Base-by-base conservation (phyloP, 2,329 filamentous ascomycete genomes). In the Colletotrichum agaves region DNA sequence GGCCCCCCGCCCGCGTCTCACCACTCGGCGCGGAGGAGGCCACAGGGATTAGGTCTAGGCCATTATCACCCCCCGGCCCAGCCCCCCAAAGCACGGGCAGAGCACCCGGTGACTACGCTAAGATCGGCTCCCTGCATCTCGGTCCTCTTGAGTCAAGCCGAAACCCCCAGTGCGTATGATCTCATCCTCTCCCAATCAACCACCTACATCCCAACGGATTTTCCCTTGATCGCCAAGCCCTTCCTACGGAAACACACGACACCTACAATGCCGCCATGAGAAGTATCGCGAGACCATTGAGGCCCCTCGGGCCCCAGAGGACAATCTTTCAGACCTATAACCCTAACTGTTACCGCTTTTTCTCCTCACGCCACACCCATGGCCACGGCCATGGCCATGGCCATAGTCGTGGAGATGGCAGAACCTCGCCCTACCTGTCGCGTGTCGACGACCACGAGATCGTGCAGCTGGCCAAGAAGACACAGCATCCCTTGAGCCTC, bases 401-500 rank as follows among this genome's bases (percentile, higher is more conserved):
- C 35, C 27, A 27, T 6, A 27, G 27, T 27, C 27, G 6, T 8
- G 27, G 4, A 15, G 35, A 37, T 37, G 35, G 35, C 35, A 15
- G 35, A 37, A 4, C 49, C 47, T 55, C 44, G 12, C 55, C 63
- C 35, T 67, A 65, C 12, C 70, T 63, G 31, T 69, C 59, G 62
- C 71, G 68, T 53, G 69, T 71, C 35, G 59, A 69, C 23, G 66
- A 66, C 17, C 86, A 87, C 43, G 92, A 96, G 76, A 92, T 98
- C 71, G 87, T 90, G 50, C 88, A 87, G 46, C 87, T 98, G 52
- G 93, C 94, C 35, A 89, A 89, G 64, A 90, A 91, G 75, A 90
- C 91, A 39, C 87, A 97, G 59, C 92, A 97, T 75, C 88, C 91
- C 11, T 83, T 98, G 75, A 96, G 93, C 27, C 87, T 99, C 37